These are phyloP conservation scores for Lippia alba DNA, from an alignment of 305 asterid genomes.

Conservation along the genomic window DNA sequence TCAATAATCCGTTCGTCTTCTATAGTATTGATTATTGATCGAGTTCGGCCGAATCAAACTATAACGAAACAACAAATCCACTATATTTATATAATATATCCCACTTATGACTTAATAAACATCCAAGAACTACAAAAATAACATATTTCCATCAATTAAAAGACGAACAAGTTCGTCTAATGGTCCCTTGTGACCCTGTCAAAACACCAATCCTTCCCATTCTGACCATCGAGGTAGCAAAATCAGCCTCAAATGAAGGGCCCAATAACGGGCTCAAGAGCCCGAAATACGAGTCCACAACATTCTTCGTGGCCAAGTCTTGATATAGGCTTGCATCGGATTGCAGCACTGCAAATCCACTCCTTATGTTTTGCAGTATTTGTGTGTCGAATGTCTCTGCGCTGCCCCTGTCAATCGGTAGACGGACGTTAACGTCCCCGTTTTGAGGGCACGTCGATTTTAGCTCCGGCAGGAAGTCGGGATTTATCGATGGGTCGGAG, in stretches of 20 bases:
- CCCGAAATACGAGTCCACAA: conserved; percentile 80
- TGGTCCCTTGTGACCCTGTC: conserved; percentile 61
- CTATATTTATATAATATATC: too few species aligned
- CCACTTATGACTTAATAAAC: too few species aligned
- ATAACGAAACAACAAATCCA: too few species aligned
- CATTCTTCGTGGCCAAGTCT: conserved; percentile 53
- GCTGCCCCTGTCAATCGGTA: conserved; percentile 69
- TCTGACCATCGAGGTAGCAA: conserved; percentile 66
- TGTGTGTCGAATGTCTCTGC: conserved; percentile 55
- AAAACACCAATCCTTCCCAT: conserved; percentile 80
- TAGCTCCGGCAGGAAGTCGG: conserved; percentile 63
- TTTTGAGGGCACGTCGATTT: conserved; percentile 55
- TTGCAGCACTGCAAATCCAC: conserved; percentile 73
- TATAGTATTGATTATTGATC: too few species aligned
- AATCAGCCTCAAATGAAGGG: conserved; percentile 70
- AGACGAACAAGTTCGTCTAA: conserved; percentile 68
- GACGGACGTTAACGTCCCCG: conserved; percentile 57
- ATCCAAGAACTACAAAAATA: too few species aligned
- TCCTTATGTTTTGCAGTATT: conserved; percentile 62
- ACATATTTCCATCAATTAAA: conserved; percentile 38
- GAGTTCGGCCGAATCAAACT: too few species aligned
- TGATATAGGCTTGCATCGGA: conserved; percentile 72
- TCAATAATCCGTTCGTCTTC: too few species aligned
- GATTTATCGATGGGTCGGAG: conserved; percentile 78
- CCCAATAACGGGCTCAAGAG: conserved; percentile 45